phyloP scores from a whole-genome alignment of 768 basidiomycete species.

The Coprinopsis strossmayeri region DNA sequence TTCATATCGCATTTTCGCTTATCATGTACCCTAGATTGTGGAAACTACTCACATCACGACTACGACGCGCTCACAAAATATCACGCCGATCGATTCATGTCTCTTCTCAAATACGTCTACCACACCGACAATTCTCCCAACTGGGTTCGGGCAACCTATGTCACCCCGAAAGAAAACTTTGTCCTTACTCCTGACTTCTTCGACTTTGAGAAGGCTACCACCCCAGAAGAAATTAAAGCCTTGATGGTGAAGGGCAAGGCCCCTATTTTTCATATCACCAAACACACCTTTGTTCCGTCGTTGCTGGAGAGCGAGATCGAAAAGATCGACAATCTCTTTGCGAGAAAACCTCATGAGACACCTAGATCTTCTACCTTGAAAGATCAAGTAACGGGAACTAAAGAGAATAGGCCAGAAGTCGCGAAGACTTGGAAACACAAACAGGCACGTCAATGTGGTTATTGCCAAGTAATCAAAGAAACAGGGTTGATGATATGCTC shows the following conservation, averaged over 20 bases:
- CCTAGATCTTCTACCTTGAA: not conserved
- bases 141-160: slow-evolving; percentile 21
- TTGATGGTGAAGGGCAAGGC: not conserved
- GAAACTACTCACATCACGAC: slow-evolving; percentile 24
- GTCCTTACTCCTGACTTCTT: slow-evolving; percentile 13
- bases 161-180: slow-evolving; percentile 14
- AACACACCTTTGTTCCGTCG: slow-evolving; percentile 19
- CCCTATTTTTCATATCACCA: slow-evolving; percentile 18
- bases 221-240: slow-evolving; percentile 1
- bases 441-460: not conserved
- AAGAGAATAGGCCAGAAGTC: not conserved
- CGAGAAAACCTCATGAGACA: not conserved
- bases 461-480: not conserved
- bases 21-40: slow-evolving; percentile 16
- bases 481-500: slow-evolving; percentile 1
- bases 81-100: slow-evolving; percentile 27
- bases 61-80: slow-evolving; percentile 24
- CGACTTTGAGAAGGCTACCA: slow-evolving; percentile 1
- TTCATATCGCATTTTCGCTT: not conserved
- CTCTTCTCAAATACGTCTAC: slow-evolving; percentile 20
- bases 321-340: slow-evolving; percentile 21
- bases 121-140: slow-evolving; percentile 14
- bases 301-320: slow-evolving; percentile 20
- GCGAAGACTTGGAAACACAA: not conserved
- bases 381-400: not conserved